Evolutionary conservation across 2,329 filamentous ascomycete genomes (phyloP).

Genomic region (Xylariaceae sp.): DNA sequence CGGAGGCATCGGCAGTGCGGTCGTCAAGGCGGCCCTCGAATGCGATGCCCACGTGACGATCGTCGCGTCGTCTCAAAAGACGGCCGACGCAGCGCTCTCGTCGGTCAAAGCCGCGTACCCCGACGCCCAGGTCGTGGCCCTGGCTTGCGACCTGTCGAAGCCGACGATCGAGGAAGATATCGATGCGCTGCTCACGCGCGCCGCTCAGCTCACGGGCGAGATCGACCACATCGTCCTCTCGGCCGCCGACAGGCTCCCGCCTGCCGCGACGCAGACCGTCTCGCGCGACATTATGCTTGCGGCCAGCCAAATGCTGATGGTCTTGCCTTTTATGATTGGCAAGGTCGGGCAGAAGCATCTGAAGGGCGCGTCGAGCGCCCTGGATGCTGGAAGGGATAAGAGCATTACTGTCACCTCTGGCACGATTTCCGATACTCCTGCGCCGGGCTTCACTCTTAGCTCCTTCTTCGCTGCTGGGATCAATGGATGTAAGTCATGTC

Average conservation of each 20-base stretch:
- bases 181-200: conserved; percentile 19
- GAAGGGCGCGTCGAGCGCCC: conserved; percentile 10
- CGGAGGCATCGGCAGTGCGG: conserved; percentile 28
- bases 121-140: conserved; percentile 9
- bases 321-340: conserved; percentile 32
- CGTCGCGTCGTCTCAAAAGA: conserved; percentile 20
- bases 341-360: conserved; percentile 31
- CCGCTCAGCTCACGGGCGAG: conserved; percentile 8
- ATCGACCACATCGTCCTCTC: conserved; percentile 30
- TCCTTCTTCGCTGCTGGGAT: conserved; percentile 24
- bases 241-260: conserved; percentile 29
- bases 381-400: conserved; percentile 7
- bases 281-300: conserved; percentile 24
- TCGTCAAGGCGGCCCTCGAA: conserved; percentile 26
- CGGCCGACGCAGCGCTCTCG: conserved; percentile 20
- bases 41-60: conserved; percentile 25
- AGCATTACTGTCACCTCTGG: conserved; percentile 27
- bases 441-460: conserved; percentile 21
- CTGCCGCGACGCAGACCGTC: conserved; percentile 21
- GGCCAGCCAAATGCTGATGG: conserved; percentile 30
- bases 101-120: conserved; percentile 22
- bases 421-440: conserved; percentile 22
- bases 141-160: conserved; percentile 23
- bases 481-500: conserved; percentile 14
- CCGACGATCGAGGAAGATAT: conserved; percentile 24